Evolutionary conservation across 306 rosid genomes (phyloP).

Genomic region (Sphenostylis stenocarpa): DNA sequence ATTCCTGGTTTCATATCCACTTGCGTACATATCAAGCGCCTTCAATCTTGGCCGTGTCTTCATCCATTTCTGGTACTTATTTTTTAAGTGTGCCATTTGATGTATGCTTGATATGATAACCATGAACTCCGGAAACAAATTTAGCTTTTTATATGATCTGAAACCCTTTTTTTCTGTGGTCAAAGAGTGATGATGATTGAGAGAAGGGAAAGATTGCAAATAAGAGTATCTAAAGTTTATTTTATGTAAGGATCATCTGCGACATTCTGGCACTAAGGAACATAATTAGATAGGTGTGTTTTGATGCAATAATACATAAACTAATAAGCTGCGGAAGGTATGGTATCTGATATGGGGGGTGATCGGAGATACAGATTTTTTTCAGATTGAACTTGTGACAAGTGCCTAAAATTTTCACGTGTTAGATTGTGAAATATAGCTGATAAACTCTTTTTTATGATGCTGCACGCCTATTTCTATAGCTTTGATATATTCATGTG

Average conservation of each 20-base stretch:
- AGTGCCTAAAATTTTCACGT: neutral
- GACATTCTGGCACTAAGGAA: neutral
- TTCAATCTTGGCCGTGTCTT: slow-evolving; percentile 96
- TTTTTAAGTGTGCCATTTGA: slow-evolving; percentile 17
- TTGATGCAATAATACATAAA: neutral
- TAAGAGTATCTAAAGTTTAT: neutral
- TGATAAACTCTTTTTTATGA: neutral
- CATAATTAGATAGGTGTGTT: slow-evolving; percentile 6
- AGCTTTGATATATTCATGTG: neutral
- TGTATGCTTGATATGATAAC: slow-evolving; percentile 27
- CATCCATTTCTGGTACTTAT: slow-evolving; percentile 87
- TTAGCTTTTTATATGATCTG: slow-evolving; percentile 8
- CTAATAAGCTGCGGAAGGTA: slow-evolving; percentile 15
- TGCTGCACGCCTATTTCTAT: neutral
- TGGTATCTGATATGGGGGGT: neutral
- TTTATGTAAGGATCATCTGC: neutral
- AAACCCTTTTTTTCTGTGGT: neutral
- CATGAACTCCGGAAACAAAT: slow-evolving; percentile 8
- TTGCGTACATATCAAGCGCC: slow-evolving; percentile 80
- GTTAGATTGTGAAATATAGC: neutral
- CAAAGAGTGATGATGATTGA: slow-evolving; percentile 2
- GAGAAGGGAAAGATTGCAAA: slow-evolving; percentile 8
- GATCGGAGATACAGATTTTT: neutral
- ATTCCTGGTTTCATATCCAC: slow-evolving; percentile 75
- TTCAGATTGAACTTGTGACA: neutral